phyloP scores from a whole-genome alignment of 352 stramenopile species.

The Globisporangium paddicum region DNA sequence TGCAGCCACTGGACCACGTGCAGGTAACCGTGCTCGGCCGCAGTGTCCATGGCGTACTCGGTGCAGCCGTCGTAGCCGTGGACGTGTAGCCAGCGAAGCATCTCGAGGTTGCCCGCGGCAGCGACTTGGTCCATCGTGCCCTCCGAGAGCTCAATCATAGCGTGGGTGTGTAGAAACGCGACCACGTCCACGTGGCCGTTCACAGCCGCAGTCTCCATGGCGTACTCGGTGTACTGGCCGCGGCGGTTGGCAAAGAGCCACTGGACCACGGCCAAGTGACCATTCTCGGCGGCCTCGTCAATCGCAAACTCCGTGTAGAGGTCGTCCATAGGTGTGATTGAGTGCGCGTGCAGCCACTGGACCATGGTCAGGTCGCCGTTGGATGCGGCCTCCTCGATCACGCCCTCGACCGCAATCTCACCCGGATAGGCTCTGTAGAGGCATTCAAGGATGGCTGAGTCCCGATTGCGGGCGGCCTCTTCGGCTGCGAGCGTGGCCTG shows the following conservation, averaged over 20 bases:
- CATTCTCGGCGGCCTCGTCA: conserved; percentile 16
- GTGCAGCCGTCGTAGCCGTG: conserved; percentile 8
- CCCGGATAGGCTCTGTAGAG: conserved; percentile 2
- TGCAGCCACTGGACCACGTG: conserved; percentile 22
- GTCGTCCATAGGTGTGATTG: neutral
- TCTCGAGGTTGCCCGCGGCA: conserved; percentile 13
- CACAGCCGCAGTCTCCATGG: conserved; percentile 8
- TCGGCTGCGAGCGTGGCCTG: conserved; percentile 10
- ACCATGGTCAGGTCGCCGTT: conserved; percentile 8
- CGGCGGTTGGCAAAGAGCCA: conserved; percentile 14
- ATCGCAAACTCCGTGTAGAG: conserved; percentile 11
- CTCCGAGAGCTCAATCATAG: neutral
- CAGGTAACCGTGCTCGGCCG: conserved; percentile 19
- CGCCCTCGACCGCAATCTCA: conserved; percentile 10
- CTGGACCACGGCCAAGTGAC: conserved; percentile 19
- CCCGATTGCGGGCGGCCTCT: neutral
- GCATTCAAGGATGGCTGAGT: conserved; percentile 6
- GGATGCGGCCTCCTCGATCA: conserved; percentile 11
- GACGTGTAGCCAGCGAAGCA: conserved; percentile 24
- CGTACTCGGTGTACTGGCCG: neutral
- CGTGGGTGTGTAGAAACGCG: neutral
- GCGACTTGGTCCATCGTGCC: conserved; percentile 17
- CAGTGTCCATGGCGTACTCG: conserved; percentile 17
- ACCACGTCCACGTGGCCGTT: conserved; percentile 8
- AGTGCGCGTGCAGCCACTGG: conserved; percentile 13